Conservation (phyloP, 768 basidiomycete genomes). For the Suillus clintonianus region DNA sequence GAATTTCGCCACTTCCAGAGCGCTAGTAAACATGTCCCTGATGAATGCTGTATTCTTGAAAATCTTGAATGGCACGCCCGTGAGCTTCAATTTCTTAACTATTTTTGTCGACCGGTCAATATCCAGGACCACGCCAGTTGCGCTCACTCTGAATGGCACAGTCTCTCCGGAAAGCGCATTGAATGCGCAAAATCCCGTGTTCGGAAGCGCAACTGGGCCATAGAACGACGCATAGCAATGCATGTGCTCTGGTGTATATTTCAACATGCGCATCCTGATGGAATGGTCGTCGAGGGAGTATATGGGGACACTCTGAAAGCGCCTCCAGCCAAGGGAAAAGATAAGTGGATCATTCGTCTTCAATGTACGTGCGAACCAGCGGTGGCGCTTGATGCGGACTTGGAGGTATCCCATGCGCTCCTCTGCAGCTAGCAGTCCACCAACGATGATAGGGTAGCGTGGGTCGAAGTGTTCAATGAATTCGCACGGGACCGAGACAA, state of each 20-base stretch:
- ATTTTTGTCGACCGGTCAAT: constrained; percentile 92
- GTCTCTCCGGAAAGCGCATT: constrained; percentile 71
- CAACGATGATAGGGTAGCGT: constrained; percentile 85
- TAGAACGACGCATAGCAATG: constrained; percentile 99
- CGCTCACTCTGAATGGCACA: constrained; percentile 84
- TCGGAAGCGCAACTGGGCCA: constrained; percentile 87
- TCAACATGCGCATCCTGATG: constrained; percentile 98
- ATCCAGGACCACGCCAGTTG: constrained; percentile 93
- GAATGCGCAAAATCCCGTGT: constrained; percentile 98
- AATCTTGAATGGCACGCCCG: constrained; percentile 94
- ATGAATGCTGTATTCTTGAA: constrained; percentile 99
- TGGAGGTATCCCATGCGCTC: constrained; percentile 93
- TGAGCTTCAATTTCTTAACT: constrained; percentile 97
- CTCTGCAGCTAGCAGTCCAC: constrained; percentile 87
- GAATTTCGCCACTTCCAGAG: constrained; percentile 96
- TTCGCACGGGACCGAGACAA: constrained; percentile 83
- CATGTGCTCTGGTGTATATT: constrained; percentile 99
- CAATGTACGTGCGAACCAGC: constrained; percentile 88
- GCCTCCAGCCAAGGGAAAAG: constrained; percentile 95
- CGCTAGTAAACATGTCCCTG: constrained; percentile 94
- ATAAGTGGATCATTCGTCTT: constrained; percentile 98
- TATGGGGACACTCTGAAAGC: constrained; percentile 93
- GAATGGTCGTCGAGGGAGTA: constrained; percentile 98
- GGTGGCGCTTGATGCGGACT: constrained; percentile 93
- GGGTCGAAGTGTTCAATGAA: constrained; percentile 94